phyloP scores from a whole-genome alignment of 2,329 filamentous ascomycete species.

The Fusarium sororula region DNA sequence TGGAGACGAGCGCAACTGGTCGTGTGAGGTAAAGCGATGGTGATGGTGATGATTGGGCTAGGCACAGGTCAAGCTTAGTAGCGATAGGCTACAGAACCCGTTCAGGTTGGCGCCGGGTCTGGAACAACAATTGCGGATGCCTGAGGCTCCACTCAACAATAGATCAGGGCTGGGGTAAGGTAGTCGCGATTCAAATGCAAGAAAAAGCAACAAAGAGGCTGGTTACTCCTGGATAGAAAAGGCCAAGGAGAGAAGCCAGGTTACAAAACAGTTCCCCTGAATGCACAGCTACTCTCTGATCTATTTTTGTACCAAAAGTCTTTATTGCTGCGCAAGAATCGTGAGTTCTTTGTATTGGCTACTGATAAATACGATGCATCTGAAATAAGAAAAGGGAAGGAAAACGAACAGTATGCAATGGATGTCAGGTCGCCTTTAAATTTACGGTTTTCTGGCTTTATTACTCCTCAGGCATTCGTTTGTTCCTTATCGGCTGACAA shows the following conservation, averaged over 20 bases:
- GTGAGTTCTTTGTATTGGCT: background rate
- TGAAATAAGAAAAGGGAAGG: background rate
- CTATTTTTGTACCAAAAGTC: background rate
- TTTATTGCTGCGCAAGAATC: background rate
- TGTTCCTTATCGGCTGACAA: background rate
- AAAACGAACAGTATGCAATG: too few species aligned
- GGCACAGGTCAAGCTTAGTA: slow-evolving; percentile 13
- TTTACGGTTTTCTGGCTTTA: background rate
- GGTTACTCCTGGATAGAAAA: background rate
- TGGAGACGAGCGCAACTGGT: slow-evolving; percentile 22
- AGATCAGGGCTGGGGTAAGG: background rate
- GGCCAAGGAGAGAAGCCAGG: background rate
- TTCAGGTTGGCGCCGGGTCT: background rate
- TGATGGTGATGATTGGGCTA: slow-evolving; percentile 18
- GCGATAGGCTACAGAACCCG: background rate
- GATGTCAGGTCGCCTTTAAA: background rate
- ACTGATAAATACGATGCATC: background rate
- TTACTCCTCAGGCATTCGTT: background rate
- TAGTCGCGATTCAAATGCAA: background rate
- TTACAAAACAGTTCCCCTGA: background rate
- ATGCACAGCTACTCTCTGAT: background rate
- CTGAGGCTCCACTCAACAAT: slow-evolving; percentile 16
- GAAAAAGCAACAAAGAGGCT: background rate
- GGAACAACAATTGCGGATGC: background rate
- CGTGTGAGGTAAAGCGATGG: slow-evolving; percentile 12